These are phyloP conservation scores for Metarhizium humberi DNA, from an alignment of 2,329 filamentous ascomycete species.

Conservation along the genomic window DNA sequence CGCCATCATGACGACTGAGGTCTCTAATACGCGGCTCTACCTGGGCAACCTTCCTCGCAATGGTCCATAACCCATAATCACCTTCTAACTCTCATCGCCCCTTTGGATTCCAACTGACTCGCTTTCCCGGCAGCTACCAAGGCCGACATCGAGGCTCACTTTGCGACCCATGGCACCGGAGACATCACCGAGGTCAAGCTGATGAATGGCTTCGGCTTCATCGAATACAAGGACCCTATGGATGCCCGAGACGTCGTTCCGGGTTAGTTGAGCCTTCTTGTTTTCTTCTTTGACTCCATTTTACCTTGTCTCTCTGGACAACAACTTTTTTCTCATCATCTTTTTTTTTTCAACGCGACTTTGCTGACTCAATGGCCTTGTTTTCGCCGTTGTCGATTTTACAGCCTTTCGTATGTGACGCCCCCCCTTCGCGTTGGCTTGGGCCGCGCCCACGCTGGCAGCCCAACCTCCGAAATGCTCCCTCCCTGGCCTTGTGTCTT, in stretches of 20 bases:
- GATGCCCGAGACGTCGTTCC: slow-evolving; percentile 97
- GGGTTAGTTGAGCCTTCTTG: slow-evolving; percentile 49
- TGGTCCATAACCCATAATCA: slow-evolving; percentile 47
- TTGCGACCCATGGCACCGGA: slow-evolving; percentile 89
- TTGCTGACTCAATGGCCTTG: slow-evolving; percentile 5
- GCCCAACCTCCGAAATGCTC: background rate
- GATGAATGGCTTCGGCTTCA: slow-evolving; percentile 99
- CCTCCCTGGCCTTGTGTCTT: background rate
- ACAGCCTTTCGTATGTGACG: slow-evolving; percentile 52
- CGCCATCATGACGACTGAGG: slow-evolving; percentile 63
- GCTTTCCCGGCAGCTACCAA: slow-evolving; percentile 68
- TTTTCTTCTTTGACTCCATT: background rate
- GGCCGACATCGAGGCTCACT: slow-evolving; percentile 91
- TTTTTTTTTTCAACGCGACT: background rate
- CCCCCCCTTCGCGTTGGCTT: background rate
- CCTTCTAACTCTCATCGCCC: slow-evolving; percentile 11
- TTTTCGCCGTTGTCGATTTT: slow-evolving; percentile 4
- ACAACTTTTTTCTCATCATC: background rate
- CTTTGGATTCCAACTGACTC: slow-evolving; percentile 32
- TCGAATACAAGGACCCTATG: slow-evolving; percentile 98
- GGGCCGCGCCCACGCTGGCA: background rate
- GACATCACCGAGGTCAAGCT: slow-evolving; percentile 99
- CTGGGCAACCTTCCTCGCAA: slow-evolving; percentile 94
- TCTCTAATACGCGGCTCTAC: slow-evolving; percentile 91
- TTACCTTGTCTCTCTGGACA: background rate